phyloP scores from a whole-genome alignment of 371 early-diverging fungal genomes.

The Mucor ambiguus region DNA sequence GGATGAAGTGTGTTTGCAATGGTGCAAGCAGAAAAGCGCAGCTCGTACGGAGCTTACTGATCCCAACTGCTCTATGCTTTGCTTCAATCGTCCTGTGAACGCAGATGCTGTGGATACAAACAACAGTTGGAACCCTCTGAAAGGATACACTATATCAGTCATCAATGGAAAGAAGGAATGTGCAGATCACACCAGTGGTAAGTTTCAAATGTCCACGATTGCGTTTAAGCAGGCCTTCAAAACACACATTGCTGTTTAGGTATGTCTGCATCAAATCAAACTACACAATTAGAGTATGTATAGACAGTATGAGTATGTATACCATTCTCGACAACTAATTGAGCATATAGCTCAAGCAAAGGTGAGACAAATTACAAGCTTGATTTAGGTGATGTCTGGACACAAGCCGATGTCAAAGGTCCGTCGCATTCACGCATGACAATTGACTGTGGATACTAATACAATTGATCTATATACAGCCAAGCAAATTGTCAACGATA shows the following conservation, averaged over 20 bases:
- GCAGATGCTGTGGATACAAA: background rate
- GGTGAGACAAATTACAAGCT: background rate
- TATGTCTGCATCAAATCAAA: background rate
- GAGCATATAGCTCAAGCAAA: background rate
- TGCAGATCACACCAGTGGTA: background rate
- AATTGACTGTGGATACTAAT: background rate
- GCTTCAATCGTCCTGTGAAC: background rate
- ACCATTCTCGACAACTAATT: background rate
- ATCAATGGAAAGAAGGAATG: conserved; percentile 5
- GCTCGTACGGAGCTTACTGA: background rate
- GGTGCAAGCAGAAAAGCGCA: conserved; percentile 9
- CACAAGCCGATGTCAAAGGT: conserved; percentile 5
- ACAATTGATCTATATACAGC: background rate
- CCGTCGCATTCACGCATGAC: too few relatives aligned
- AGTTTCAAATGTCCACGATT: background rate
- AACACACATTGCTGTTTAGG: background rate
- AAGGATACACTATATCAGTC: background rate
- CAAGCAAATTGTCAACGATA: conserved; percentile 1
- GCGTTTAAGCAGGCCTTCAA: background rate
- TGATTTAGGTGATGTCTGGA: conserved; percentile 8
- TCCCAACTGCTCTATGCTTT: conserved; percentile 13
- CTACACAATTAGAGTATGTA: background rate
- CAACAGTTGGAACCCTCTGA: background rate
- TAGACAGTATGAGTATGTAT: background rate
- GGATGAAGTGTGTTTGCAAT: conserved; percentile 15